Conservation (phyloP, 495 filamentous ascomycete genomes). For the Lasiosphaeriaceae sp. region DNA sequence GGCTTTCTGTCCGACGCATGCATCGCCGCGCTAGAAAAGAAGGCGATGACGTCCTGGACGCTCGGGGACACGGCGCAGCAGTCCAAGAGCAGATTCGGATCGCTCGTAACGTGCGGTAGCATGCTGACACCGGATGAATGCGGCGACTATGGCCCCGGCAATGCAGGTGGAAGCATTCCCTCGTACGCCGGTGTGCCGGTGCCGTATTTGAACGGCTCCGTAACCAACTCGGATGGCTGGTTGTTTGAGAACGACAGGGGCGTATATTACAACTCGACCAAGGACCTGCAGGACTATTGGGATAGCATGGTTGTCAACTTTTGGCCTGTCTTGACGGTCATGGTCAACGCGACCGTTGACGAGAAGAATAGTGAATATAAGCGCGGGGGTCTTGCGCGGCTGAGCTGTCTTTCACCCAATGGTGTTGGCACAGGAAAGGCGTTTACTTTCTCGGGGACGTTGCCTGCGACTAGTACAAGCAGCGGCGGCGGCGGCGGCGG, state of each 20-base stretch:
- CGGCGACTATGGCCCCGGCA: slow-evolving; percentile 1
- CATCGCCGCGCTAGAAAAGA: slow-evolving; percentile 3
- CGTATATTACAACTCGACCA: not conserved
- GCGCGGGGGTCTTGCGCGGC: not conserved
- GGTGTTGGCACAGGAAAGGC: slow-evolving; percentile 8
- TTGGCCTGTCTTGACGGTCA: slow-evolving; percentile 1
- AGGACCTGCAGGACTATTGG: slow-evolving; percentile 7
- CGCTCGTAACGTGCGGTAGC: not conserved
- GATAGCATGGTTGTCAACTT: slow-evolving; percentile 9
- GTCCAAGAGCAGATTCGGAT: not conserved
- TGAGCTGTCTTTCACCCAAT: slow-evolving; percentile 10
- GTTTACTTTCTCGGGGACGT: slow-evolving; percentile 7
- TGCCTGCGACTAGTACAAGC: not conserved
- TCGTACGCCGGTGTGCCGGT: slow-evolving; percentile 4
- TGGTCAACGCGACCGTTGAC: slow-evolving; percentile 6
- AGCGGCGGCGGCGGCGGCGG: no score
- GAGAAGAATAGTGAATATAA: not conserved
- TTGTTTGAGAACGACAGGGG: not conserved
- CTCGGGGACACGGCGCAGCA: no score
- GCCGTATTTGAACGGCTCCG: slow-evolving; percentile 7
- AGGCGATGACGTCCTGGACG: not conserved
- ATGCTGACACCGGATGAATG: slow-evolving; percentile 1
- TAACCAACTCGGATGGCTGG: slow-evolving; percentile 5
- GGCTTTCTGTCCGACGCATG: slow-evolving; percentile 9
- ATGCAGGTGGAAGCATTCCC: not conserved